Base-by-base conservation (phyloP, 2,329 filamentous ascomycete species). In the Paradendryphiella salina region DNA sequence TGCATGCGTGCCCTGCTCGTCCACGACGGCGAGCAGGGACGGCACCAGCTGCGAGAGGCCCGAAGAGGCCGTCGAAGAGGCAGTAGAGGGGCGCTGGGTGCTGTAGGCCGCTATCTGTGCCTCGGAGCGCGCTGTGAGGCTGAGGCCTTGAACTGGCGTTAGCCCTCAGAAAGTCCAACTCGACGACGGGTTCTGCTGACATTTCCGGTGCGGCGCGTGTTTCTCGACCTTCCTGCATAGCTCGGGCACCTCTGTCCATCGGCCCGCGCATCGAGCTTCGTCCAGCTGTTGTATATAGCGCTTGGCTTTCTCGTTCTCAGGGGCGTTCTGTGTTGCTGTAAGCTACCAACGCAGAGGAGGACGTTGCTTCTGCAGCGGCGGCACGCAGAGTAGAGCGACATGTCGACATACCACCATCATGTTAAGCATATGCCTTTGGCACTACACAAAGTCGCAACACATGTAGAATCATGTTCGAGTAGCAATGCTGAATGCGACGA, bases 201-300 rank as follows among this genome's bases (percentile, higher is more conserved):
- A 96, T 75, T 84, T 83, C 73, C 89, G 84, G 54, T 89, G 84
- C 33, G 91, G 87, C 64, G 91, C 89, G 81, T 99, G 93, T 75
- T 99, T 97, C 68, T 88, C 88, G 67, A 97, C 83, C 76, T 99
- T 99, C 72, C 93, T 85, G 65, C 94, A 86, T 57, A 96, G 82
- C 76, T 97, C 93, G 20, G 90, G 89, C 23, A 97, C 82, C 23
- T 89, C 85, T 61, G 85, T 80, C 94, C 94, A 99, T 72, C 86
- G 86, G 44, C 88, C 91, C 66, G 93, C 86, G 74, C 90, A 96
- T 67, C 94, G 88, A 60, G 90, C 91, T 63, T 86, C 82, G 73
- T 97, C 90, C 68, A 99, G 84, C 74, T 85, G 84, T 70, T 83
- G 81, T 62, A 96, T 82, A 75, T 97, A 97, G 71, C 86, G 84